phyloP scores from a whole-genome alignment of 2,329 filamentous ascomycete genomes.

The Verticillium dahliae region DNA sequence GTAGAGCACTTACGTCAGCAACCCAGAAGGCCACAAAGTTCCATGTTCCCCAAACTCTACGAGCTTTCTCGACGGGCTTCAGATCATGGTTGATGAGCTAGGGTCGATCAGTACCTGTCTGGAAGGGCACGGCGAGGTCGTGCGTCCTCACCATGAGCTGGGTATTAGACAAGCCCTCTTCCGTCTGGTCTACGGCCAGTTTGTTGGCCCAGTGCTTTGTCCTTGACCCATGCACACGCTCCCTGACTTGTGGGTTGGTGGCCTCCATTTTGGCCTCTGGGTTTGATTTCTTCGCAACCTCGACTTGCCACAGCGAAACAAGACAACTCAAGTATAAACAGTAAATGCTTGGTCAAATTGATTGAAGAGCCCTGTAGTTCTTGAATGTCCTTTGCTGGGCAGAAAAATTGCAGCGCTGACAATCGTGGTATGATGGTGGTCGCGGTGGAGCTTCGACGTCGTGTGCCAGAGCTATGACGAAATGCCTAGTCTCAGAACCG shows the following conservation, averaged over 20 bases:
- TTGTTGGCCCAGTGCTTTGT: slow-evolving; percentile 44
- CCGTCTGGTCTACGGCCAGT: slow-evolving; percentile 60
- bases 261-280: too few relatives aligned
- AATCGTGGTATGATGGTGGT: too few relatives aligned
- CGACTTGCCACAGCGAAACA: too few relatives aligned
- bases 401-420: too few relatives aligned
- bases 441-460: too few relatives aligned
- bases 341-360: too few relatives aligned
- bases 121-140: background rate
- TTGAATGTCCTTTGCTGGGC: too few relatives aligned
- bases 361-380: too few relatives aligned
- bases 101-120: background rate
- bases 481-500: too few relatives aligned
- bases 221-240: slow-evolving; percentile 24
- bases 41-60: slow-evolving; percentile 78
- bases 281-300: too few relatives aligned
- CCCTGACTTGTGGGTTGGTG: background rate
- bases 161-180: slow-evolving; percentile 68
- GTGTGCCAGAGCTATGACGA: too few relatives aligned
- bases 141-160: slow-evolving; percentile 63
- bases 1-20: slow-evolving; percentile 42
- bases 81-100: slow-evolving; percentile 77
- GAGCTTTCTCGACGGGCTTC: slow-evolving; percentile 70
- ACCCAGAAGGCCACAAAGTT: slow-evolving; percentile 90
- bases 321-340: too few relatives aligned